Percentiles rank a stretch among this genome's conserved stretches.
These are phyloP conservation scores for Saccharum officinarum DNA, from an alignment of 176 grass and related monocot species.

Conservation along the genomic window DNA sequence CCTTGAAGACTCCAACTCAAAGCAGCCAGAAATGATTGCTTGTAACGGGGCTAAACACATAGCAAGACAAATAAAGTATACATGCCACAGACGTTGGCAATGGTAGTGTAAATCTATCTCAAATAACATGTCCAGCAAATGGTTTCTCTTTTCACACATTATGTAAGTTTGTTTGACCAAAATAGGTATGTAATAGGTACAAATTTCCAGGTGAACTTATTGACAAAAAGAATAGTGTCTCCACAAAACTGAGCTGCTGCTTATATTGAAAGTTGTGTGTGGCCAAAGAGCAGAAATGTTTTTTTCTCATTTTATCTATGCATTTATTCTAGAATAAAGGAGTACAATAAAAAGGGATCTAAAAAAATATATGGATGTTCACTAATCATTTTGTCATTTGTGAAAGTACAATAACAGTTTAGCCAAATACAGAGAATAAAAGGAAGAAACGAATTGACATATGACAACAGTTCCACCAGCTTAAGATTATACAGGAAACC, in stretches of 20 bases:
- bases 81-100: background rate
- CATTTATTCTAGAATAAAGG: slow-evolving; percentile 1
- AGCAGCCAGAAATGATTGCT: slow-evolving; percentile 25
- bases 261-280: background rate
- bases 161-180: slow-evolving; percentile 22
- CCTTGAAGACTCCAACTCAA: background rate
- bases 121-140: slow-evolving; percentile 34
- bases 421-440: slow-evolving; percentile 9
- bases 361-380: background rate
- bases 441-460: background rate
- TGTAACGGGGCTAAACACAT: slow-evolving; percentile 9
- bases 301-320: background rate
- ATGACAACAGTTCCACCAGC: background rate
- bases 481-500: background rate
- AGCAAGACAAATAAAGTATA: slow-evolving; percentile 18
- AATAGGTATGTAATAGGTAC: background rate
- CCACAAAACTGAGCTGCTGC: background rate
- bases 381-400: background rate
- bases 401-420: background rate
- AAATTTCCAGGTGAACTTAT: slow-evolving; percentile 7
- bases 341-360: background rate
- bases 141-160: slow-evolving; percentile 23
- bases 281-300: background rate
- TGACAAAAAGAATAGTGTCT: slow-evolving; percentile 7
- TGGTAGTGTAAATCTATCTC: slow-evolving; percentile 37